These are phyloP conservation scores for Pittosporum tobira DNA, from an alignment of 129 eudicot species.

Conservation along the genomic window DNA sequence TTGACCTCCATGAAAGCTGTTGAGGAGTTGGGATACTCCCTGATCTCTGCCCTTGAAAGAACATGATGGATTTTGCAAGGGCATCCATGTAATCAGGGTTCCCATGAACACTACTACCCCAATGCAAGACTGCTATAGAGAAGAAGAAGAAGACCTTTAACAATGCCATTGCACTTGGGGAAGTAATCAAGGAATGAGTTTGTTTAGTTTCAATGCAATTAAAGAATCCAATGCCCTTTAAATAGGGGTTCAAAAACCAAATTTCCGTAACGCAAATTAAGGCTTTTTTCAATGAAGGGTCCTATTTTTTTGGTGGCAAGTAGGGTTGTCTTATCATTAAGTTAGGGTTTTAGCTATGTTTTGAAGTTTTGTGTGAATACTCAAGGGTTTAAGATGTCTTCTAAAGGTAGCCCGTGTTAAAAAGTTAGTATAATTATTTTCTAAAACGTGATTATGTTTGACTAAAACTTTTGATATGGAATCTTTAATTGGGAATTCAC, in stretches of 20 bases:
- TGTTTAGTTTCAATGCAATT: no score
- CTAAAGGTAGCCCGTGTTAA: neutral
- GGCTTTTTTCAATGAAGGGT: conserved; percentile 23
- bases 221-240: neutral
- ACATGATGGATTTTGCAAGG: conserved; percentile 74
- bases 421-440: neutral
- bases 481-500: neutral
- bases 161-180: conserved; percentile 11
- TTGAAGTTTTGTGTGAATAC: neutral
- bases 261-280: conserved; percentile 16
- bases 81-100: conserved; percentile 74
- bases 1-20: conserved; percentile 50
- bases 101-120: conserved; percentile 27
- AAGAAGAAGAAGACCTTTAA: conserved; percentile 15
- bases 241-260: conserved; percentile 5
- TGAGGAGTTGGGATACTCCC: conserved; percentile 51
- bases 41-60: conserved; percentile 86
- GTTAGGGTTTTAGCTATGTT: neutral
- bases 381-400: neutral
- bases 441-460: neutral
- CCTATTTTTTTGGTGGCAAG: neutral
- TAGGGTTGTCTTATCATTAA: neutral
- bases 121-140: conserved; percentile 21
- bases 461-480: neutral
- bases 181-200: no score